phyloP scores from a whole-genome alignment of 768 basidiomycete species.

The Sutorius australiensis region DNA sequence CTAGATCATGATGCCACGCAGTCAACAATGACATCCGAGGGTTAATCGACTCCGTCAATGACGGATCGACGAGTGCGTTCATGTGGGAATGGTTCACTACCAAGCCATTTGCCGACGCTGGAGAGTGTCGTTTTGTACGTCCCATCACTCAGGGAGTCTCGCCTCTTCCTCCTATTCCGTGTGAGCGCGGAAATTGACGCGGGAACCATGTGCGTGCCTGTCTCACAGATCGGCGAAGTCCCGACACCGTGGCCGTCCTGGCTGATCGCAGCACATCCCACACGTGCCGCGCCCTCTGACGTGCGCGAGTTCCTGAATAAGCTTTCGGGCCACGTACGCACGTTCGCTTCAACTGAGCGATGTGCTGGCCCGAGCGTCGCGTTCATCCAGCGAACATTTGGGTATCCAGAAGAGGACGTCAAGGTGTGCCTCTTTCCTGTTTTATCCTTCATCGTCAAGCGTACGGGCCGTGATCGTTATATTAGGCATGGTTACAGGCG shows the following conservation, averaged over 20 bases:
- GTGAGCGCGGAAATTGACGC: not conserved
- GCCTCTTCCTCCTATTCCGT: not conserved
- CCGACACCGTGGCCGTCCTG: constrained; percentile 97
- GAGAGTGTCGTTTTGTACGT: constrained; percentile 80
- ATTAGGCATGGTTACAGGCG: constrained; percentile 76
- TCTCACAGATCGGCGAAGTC: constrained; percentile 70
- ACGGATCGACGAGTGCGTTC: constrained; percentile 83
- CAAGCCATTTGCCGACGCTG: constrained; percentile 75
- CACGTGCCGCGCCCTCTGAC: constrained; percentile 47
- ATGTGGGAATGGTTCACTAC: constrained; percentile 97
- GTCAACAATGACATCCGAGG: constrained; percentile 82
- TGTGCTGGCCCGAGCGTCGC: constrained; percentile 59
- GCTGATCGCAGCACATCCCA: constrained; percentile 85
- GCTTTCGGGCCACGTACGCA: constrained; percentile 61
- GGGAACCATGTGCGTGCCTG: not conserved
- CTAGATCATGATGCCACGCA: constrained; percentile 21
- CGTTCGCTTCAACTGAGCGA: constrained; percentile 59
- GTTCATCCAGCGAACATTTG: constrained; percentile 76
- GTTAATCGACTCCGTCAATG: constrained; percentile 82
- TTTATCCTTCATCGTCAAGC: not conserved
- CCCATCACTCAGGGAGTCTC: not conserved
- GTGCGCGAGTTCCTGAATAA: constrained; percentile 58
- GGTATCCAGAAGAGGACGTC: constrained; percentile 80
- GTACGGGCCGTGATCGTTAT: not conserved
- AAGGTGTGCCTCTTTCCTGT: constrained; percentile 39